These are phyloP conservation scores for Tothia fuscella DNA, from an alignment of 2,329 filamentous ascomycete genomes.

Conservation along the genomic window DNA sequence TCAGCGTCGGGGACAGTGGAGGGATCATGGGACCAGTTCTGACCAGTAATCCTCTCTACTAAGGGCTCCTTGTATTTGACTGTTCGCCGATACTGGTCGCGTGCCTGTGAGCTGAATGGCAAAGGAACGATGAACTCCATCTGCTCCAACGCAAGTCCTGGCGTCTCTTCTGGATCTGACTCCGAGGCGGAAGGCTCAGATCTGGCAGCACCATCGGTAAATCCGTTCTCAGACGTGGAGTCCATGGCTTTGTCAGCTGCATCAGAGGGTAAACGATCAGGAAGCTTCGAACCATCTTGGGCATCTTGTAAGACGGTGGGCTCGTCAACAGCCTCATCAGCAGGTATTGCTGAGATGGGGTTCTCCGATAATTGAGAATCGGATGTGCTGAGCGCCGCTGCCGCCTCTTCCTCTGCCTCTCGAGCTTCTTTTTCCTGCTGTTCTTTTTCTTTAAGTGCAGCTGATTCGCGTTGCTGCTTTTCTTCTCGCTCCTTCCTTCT, in stretches of 20 bases:
- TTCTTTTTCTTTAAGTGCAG: too few species aligned
- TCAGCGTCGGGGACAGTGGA: background rate
- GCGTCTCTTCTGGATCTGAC: background rate
- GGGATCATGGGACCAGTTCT: constrained; percentile 5
- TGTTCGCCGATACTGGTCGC: constrained; percentile 9
- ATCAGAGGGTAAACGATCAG: constrained; percentile 6
- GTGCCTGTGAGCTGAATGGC: constrained; percentile 6
- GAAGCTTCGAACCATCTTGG: constrained; percentile 1
- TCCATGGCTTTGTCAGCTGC: constrained; percentile 1
- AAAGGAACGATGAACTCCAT: constrained; percentile 11
- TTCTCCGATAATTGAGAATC: too few species aligned
- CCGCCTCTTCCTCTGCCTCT: too few species aligned
- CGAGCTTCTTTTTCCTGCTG: too few species aligned
- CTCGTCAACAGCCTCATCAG: background rate
- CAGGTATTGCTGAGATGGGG: constrained; percentile 1
- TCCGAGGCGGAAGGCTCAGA: constrained; percentile 1
- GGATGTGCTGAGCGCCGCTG: too few species aligned
- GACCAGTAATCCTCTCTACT: constrained; percentile 6
- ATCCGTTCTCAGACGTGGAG: background rate
- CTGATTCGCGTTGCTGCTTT: too few species aligned
- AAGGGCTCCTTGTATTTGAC: constrained; percentile 9
- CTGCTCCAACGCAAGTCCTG: constrained; percentile 3
- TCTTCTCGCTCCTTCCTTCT: too few species aligned
- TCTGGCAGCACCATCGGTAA: background rate
- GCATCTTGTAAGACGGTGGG: background rate